Evolutionary conservation across 129 eudicot genomes (phyloP).

Genomic region (Artemisia annua): DNA sequence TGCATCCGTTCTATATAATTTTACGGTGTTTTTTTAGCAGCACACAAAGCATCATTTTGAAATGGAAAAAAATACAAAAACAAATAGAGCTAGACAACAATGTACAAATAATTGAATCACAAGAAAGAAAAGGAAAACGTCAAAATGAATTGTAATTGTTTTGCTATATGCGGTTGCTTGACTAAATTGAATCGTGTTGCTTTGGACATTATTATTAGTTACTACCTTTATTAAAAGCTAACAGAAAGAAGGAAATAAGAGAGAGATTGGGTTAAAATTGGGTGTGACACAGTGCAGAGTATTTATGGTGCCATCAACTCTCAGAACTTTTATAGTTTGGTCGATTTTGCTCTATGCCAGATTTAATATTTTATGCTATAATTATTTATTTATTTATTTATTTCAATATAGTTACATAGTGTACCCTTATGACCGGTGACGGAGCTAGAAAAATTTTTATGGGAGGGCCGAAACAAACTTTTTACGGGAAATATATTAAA

Average conservation of each 20-base stretch:
- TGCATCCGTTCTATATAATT: too few relatives aligned
- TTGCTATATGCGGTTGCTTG: neutral
- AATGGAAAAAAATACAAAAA: too few relatives aligned
- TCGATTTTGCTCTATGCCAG: neutral
- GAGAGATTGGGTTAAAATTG: slow-evolving; percentile 16
- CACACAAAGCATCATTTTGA: too few relatives aligned
- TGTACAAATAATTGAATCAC: neutral
- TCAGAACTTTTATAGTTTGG: slow-evolving; percentile 10
- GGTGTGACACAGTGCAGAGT: slow-evolving; percentile 19
- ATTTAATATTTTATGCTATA: neutral
- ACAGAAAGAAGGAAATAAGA: slow-evolving; percentile 15
- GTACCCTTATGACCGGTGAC: too few relatives aligned
- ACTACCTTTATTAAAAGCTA: slow-evolving; percentile 22
- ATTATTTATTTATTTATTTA: too few relatives aligned
- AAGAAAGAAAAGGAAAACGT: neutral
- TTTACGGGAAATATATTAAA: too few relatives aligned
- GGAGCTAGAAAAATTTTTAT: too few relatives aligned
- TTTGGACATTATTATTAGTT: slow-evolving; percentile 22
- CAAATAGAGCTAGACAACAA: too few relatives aligned
- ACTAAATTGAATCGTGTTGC: slow-evolving; percentile 5
- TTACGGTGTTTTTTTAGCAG: too few relatives aligned
- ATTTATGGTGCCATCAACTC: slow-evolving; percentile 24
- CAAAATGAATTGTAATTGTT: slow-evolving; percentile 5
- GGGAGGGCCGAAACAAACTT: too few relatives aligned
- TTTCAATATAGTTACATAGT: neutral